Conservation (phyloP, 148 eudicot genomes). For the Persicaria maculosa region DNA sequence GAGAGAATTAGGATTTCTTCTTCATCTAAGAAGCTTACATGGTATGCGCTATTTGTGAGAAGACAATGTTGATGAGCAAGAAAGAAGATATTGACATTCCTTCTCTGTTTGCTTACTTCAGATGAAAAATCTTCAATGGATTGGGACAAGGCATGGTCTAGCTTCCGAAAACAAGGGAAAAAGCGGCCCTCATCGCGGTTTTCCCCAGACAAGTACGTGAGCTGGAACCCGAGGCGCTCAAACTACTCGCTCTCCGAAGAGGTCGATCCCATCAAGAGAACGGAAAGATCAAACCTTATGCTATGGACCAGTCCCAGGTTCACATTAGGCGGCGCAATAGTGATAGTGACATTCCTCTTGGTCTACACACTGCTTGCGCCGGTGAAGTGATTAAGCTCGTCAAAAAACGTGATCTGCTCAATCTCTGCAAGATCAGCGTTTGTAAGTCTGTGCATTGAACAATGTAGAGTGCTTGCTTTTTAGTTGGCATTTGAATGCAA, state of each 20-base stretch:
- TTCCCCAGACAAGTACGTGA: conserved; percentile 79
- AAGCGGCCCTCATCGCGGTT: conserved; percentile 49
- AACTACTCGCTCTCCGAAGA: conserved; percentile 88
- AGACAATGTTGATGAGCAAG: background rate
- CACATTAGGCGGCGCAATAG: conserved; percentile 65
- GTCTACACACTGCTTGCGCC: conserved; percentile 77
- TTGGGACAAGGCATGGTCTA: conserved; percentile 98
- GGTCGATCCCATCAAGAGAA: conserved; percentile 88
- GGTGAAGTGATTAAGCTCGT: conserved; percentile 28
- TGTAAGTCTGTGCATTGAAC: background rate
- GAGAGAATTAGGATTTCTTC: too few species aligned
- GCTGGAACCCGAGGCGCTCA: conserved; percentile 89
- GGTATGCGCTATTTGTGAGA: too few species aligned
- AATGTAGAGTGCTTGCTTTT: background rate
- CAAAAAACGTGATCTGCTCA: background rate
- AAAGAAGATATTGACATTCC: background rate
- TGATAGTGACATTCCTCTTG: conserved; percentile 63
- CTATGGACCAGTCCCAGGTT: conserved; percentile 89
- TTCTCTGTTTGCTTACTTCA: conserved; percentile 12
- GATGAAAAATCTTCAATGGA: conserved; percentile 61
- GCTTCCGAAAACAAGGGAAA: conserved; percentile 71
- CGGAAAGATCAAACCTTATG: conserved; percentile 84
- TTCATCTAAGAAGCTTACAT: too few species aligned
- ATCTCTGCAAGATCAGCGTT: background rate
- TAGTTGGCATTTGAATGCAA: background rate